A percentile compares a stretch with the other conserved stretches of the same genome.
phyloP scores from a whole-genome alignment of 2,329 filamentous ascomycete species.

The Diplodia intermedia region DNA sequence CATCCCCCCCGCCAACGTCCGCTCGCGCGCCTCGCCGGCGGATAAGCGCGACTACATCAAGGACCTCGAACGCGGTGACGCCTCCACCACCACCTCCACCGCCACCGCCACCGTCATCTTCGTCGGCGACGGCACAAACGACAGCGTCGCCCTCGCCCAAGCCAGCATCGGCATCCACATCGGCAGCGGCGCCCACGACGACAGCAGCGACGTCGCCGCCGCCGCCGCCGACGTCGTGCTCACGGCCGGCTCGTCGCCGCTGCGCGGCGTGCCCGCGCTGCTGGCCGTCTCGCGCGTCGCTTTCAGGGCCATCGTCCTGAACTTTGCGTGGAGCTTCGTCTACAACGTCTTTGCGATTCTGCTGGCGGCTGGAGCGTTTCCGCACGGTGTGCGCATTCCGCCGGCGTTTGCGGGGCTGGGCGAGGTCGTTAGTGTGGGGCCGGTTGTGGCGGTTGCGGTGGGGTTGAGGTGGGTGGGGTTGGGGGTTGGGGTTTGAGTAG shows the following conservation, averaged over 20 bases:
- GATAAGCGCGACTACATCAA: conserved; percentile 63
- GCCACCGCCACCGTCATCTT: conserved; percentile 53
- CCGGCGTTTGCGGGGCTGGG: conserved; percentile 72
- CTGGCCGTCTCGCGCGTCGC: conserved; percentile 60
- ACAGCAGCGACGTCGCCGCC: conserved; percentile 67
- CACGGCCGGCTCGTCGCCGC: conserved; percentile 9
- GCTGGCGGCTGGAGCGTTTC: conserved; percentile 70
- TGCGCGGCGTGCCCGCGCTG: conserved; percentile 56
- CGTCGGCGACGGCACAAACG: conserved; percentile 80
- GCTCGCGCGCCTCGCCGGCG: conserved; percentile 57
- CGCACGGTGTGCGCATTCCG: conserved; percentile 60
- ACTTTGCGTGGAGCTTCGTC: conserved; percentile 72
- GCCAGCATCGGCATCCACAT: conserved; percentile 76
- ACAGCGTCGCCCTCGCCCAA: conserved; percentile 73
- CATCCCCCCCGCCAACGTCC: conserved; percentile 51
- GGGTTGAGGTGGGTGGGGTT: conserved; percentile 48
- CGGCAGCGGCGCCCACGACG: conserved; percentile 35
- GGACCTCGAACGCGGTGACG: conserved; percentile 40
- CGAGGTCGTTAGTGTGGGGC: conserved; percentile 75
- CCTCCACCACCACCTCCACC: no score
- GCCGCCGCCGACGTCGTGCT: conserved; percentile 64
- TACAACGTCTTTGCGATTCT: conserved; percentile 75
- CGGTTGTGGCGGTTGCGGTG: conserved; percentile 67
- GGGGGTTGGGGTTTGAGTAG: no score
- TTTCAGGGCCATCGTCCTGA: conserved; percentile 59